Evolutionary conservation across 768 basidiomycete genomes (phyloP).

Genomic region (Hygrophorus russula): DNA sequence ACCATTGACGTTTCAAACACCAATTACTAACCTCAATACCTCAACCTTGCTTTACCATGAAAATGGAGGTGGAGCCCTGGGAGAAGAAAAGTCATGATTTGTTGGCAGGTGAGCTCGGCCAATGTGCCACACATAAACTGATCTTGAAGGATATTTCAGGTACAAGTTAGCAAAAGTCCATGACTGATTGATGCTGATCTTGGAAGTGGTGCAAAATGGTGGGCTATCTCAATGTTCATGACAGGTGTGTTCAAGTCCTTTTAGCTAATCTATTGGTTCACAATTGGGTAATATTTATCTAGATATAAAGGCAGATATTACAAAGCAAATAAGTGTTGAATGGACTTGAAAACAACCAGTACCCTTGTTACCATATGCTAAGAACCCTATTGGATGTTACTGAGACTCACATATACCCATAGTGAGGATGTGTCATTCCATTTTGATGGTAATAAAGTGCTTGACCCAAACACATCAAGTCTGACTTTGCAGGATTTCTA

Average conservation of each 20-base stretch:
- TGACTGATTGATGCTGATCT: background rate
- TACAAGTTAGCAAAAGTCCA: background rate
- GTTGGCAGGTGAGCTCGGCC: too few species aligned
- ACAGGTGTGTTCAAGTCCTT: background rate
- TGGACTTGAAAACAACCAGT: background rate
- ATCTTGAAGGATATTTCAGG: background rate
- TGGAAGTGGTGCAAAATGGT: background rate
- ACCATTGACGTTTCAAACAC: too few species aligned
- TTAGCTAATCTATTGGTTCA: background rate
- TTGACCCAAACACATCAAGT: background rate
- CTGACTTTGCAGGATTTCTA: background rate
- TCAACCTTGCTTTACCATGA: too few species aligned
- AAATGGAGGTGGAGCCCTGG: too few species aligned
- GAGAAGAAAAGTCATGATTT: too few species aligned
- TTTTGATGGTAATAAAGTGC: background rate
- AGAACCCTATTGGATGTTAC: background rate
- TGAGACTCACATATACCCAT: background rate
- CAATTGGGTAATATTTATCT: background rate
- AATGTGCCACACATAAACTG: background rate
- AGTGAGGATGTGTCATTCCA: background rate
- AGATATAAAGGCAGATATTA: background rate
- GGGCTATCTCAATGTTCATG: constrained; percentile 1
- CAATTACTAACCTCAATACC: too few species aligned
- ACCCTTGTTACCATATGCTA: background rate
- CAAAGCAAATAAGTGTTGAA: background rate